Evolutionary conservation across 2,329 filamentous ascomycete genomes (phyloP).

Genomic region (Didymella lethalis): DNA sequence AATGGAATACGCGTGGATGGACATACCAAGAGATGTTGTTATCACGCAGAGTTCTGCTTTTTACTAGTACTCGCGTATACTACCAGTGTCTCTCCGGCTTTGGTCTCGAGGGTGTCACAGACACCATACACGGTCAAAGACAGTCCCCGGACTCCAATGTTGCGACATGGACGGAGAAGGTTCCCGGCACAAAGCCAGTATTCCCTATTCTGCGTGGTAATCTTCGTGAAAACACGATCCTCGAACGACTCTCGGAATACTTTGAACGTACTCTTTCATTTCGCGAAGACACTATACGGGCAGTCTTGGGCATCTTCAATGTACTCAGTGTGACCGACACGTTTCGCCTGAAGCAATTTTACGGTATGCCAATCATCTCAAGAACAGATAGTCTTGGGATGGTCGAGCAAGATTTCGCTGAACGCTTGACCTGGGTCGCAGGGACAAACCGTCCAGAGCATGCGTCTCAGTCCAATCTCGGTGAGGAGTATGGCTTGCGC

Average conservation of each 20-base stretch:
- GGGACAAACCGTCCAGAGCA: neutral
- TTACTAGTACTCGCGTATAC: constrained; percentile 1
- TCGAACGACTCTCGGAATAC: constrained; percentile 1
- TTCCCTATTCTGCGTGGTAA: constrained; percentile 5
- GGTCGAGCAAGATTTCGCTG: constrained; percentile 1
- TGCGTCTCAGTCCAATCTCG: neutral
- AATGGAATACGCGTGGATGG: constrained; percentile 3
- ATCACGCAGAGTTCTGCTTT: neutral
- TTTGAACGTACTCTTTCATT: constrained; percentile 8
- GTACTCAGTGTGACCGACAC: neutral
- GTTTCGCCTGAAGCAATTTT: neutral
- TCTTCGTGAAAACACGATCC: neutral
- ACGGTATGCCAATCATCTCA: constrained; percentile 4
- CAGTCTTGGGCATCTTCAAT: constrained; percentile 3
- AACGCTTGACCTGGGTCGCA: constrained; percentile 4
- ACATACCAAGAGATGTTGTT: constrained; percentile 6
- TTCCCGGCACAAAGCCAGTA: constrained; percentile 3
- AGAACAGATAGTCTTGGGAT: too few relatives aligned
- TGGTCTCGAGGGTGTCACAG: constrained; percentile 6
- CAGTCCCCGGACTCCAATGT: neutral
- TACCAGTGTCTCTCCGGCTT: constrained; percentile 5
- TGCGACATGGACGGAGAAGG: constrained; percentile 4
- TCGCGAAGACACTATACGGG: constrained; percentile 1
- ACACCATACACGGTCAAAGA: neutral
- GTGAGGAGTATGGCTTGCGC: neutral